phyloP scores from a whole-genome alignment of 306 rosid genomes.

The Sphenostylis stenocarpa region DNA sequence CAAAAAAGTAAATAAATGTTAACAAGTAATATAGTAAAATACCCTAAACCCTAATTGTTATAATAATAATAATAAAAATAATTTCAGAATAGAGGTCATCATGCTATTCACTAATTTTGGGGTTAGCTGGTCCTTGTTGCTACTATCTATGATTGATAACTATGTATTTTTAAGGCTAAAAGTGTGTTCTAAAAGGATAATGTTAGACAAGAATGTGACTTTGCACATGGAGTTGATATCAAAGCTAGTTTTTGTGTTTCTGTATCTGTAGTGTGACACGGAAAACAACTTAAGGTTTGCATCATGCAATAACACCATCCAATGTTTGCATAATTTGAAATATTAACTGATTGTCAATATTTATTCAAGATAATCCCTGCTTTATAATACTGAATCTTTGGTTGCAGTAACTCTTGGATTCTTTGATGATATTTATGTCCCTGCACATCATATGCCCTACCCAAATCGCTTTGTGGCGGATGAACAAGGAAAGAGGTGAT shows the following conservation, averaged over 20 bases:
- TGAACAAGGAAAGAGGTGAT: constrained; percentile 53
- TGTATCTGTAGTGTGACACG: neutral
- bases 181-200: neutral
- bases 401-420: constrained; percentile 80
- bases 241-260: neutral
- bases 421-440: constrained; percentile 79
- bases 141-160: neutral
- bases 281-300: neutral
- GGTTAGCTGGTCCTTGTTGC: neutral
- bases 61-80: no score
- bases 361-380: neutral
- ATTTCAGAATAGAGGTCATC: neutral
- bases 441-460: constrained; percentile 53
- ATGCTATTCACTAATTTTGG: neutral
- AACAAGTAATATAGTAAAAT: no score
- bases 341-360: neutral
- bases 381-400: constrained; percentile 33
- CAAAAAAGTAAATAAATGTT: no score
- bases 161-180: neutral
- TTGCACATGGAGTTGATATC: neutral
- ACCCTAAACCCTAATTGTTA: no score
- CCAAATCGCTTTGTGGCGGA: constrained; percentile 47
- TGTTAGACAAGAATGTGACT: neutral
- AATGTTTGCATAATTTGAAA: constrained; percentile 20
- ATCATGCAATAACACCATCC: constrained; percentile 11